Base-by-base conservation (phyloP, 495 filamentous ascomycete species). In the Penicillium herquei region DNA sequence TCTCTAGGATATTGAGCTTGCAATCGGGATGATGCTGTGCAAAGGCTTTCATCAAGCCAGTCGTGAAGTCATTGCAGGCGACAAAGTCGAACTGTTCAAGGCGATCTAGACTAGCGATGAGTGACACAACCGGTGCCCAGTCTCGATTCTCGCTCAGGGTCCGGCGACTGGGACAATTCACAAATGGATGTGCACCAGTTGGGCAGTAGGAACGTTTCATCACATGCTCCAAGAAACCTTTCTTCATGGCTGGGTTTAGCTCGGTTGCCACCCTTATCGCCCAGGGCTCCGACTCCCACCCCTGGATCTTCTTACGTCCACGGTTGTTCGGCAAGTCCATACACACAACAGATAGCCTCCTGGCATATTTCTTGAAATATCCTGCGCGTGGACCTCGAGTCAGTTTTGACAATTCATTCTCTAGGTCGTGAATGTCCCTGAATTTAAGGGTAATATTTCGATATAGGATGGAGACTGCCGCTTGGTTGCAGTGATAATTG, bases 271-370 rank as follows among this genome's bases (percentile, higher is more conserved):
- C 7, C 10, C 12, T 32, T 12, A 32, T 32, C 18, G 44, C 44
- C 44, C 44, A 47, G 9, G 44, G 44, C 44, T 47, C 44, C 30
- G 18, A 47, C 44, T 31, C 18, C 44, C 44, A 47, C n/a, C 9
- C 39, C 21, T 47, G 18, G 17, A 30, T 9, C 32, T 3, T 7
- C 26, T 47, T 14, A 13, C 7, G 6, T 47, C 12, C 44, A 26
- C 12, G 14, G 30, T 47, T 7, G 6, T 9, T 32, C 14, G 44
- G n/a, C 14, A 32, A 47, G 44, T 40, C n/a, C 8, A 40, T 14
- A 14, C 44, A 47, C 30, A 47, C 44, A 47, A 47, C 30, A 12
- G 21, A 47, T 47, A 47, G 26, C 30, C 11, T 47, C 26, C 21
- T 26, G 12, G 44, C 21, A n/a, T 47, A 47, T 31, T 47, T 32